Conservation (phyloP, 1,284 basidiomycete species). For the Tylopilus orsonianus region DNA sequence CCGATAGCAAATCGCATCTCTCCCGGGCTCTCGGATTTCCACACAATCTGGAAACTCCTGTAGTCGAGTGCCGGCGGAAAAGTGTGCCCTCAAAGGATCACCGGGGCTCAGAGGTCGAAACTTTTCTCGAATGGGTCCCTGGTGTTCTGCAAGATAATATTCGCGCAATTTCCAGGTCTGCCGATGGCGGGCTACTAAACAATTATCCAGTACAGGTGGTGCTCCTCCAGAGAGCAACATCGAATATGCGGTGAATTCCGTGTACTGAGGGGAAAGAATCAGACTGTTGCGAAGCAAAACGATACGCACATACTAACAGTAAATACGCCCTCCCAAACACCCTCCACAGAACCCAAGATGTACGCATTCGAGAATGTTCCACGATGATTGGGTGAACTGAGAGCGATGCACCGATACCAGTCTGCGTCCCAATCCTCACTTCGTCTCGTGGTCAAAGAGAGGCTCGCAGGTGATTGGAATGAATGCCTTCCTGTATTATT, state of each 20-base stretch:
- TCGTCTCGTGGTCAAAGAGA: conserved; percentile 20
- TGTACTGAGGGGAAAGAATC: conserved; percentile 50
- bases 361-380: conserved; percentile 45
- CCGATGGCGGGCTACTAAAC: conserved; percentile 63
- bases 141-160: conserved; percentile 51
- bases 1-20: conserved; percentile 42
- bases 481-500: conserved; percentile 37
- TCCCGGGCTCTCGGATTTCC: conserved; percentile 23
- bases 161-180: conserved; percentile 78
- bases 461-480: conserved; percentile 36
- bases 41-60: conserved; percentile 22
- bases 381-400: conserved; percentile 35
- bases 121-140: conserved; percentile 10
- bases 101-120: conserved; percentile 21
- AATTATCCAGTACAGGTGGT: conserved; percentile 54
- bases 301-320: conserved; percentile 45
- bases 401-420: conserved; percentile 55
- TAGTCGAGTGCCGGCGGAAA: conserved; percentile 23
- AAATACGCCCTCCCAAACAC: conserved; percentile 75
- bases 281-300: not conserved
- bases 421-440: conserved; percentile 55
- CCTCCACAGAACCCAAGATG: conserved; percentile 64
- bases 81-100: conserved; percentile 38
- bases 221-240: conserved; percentile 60
- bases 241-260: conserved; percentile 68